Evolutionary conservation across 2,329 filamentous ascomycete genomes (phyloP), one percentile per base, ranked within the genome.

Genomic region (Stromatinia cepivora): DNA sequence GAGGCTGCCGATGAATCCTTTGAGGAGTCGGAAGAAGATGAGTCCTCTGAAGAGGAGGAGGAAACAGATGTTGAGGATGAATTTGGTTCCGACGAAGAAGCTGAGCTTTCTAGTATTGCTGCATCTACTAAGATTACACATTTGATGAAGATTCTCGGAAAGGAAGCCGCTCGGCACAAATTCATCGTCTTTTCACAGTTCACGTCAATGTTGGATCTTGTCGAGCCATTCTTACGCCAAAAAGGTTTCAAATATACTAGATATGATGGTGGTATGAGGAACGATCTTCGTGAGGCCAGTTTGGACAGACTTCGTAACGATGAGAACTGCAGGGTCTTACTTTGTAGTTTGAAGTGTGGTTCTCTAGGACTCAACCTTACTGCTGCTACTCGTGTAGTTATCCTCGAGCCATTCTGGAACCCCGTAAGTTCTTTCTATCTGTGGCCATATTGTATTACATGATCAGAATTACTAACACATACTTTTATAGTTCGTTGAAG

Each of bases 121-220:
- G 86, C 88, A 2, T 99, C 95, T 0, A 94, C 95, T 75, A 99
- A 99, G 82, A 96, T 99, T 76, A 89, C 91, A 57, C 89, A 95
- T 75, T 85, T 98, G 28, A 86, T 97, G 77, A 85, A 88, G 71
- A 92, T 99, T 65, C 86, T 99, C 11, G 86, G 89, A 72, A 87
- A 87, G 57, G 95, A 99, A 79, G 89, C 89, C 0, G 82, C 85
- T 1, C 85, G 93, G 70, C 92, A 97, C 85, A 99, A 99, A 79
- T 97, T 97, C 78, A 99, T 99, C 76, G 93, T 99, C 72, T 99
- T 99, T 81, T 97, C 93, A 1, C 93, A 98, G 76, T 99, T 99
- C 81, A 99, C 95, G 0, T 95, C 93, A 0, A 99, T 99, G 95
- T 88, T 99, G 58, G 92, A 98, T 81, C 88, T 98, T 39, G 89